Evolutionary conservation across 2,329 filamentous ascomycete species (phyloP).

Genomic region (Diaporthe sp.): DNA sequence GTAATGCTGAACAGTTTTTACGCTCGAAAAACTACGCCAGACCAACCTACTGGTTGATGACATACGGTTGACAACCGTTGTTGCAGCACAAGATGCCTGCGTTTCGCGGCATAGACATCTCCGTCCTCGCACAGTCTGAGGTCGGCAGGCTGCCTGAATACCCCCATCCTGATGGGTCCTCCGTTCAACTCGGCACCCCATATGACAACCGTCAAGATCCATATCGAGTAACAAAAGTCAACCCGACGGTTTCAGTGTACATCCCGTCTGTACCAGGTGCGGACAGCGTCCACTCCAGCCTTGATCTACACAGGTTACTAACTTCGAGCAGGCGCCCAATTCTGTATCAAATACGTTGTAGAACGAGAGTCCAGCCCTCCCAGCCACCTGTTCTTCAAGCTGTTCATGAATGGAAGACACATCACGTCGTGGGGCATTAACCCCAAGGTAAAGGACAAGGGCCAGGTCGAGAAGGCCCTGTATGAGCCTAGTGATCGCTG

Average conservation of each 20-base stretch:
- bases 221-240: conserved; percentile 50
- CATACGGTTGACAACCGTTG: background rate
- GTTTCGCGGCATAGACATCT: conserved; percentile 64
- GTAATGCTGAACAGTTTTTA: background rate
- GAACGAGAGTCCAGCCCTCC: conserved; percentile 51
- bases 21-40: background rate
- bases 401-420: conserved; percentile 67
- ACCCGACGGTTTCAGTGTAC: conserved; percentile 67
- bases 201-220: conserved; percentile 47
- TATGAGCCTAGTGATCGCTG: conserved; percentile 63
- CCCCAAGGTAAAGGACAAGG: conserved; percentile 50
- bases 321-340: conserved; percentile 60
- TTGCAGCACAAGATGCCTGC: conserved; percentile 59
- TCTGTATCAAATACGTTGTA: conserved; percentile 66
- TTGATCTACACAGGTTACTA: background rate
- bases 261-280: conserved; percentile 68
- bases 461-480: conserved; percentile 61
- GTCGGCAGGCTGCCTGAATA: conserved; percentile 64
- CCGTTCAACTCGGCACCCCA: conserved; percentile 52
- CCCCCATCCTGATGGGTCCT: conserved; percentile 66
- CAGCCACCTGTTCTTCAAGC: conserved; percentile 66
- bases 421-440: conserved; percentile 68
- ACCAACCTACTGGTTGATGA: background rate
- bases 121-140: conserved; percentile 55
- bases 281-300: conserved; percentile 1